Percentiles rank a stretch among this genome's conserved stretches.
These are phyloP conservation scores for Monosporascus sp. DNA, from an alignment of 2,329 filamentous ascomycete genomes.

Conservation along the genomic window DNA sequence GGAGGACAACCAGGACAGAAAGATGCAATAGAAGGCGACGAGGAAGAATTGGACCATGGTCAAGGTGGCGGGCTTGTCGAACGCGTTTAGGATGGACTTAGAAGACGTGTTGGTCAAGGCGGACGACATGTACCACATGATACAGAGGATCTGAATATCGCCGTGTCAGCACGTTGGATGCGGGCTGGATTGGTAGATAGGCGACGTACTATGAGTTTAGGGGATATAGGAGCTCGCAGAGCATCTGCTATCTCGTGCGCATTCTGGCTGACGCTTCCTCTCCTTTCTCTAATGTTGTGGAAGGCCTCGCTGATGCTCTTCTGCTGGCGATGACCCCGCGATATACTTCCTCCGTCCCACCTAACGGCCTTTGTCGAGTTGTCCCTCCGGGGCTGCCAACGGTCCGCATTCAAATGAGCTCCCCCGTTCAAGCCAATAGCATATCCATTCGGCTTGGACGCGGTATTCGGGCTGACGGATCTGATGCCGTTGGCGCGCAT, in stretches of 20 bases:
- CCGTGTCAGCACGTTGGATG: conserved; percentile 20
- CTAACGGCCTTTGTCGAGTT: conserved; percentile 18
- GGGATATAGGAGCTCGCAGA: conserved; percentile 82
- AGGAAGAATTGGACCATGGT: conserved; percentile 92
- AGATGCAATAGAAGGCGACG: conserved; percentile 80
- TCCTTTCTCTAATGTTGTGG: conserved; percentile 72
- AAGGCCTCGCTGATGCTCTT: conserved; percentile 91
- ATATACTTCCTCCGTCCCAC: conserved; percentile 25
- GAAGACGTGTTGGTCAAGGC: conserved; percentile 96
- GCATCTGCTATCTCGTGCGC: conserved; percentile 91
- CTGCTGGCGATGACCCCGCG: conserved; percentile 45
- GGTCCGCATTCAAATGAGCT: conserved; percentile 23
- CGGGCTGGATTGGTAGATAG: conserved; percentile 12
- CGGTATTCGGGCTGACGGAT: conserved; percentile 18
- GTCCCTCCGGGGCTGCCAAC: conserved; percentile 26
- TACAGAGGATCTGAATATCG: conserved; percentile 65
- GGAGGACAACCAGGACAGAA: conserved; percentile 71
- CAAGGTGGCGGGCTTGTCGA: conserved; percentile 85
- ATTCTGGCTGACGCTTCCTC: conserved; percentile 85
- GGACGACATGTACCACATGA: conserved; percentile 92
- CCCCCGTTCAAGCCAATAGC: conserved; percentile 26
- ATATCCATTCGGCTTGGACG: conserved; percentile 22
- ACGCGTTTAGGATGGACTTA: conserved; percentile 90
- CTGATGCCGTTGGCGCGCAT: conserved; percentile 24
- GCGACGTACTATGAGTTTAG: conserved; percentile 71